Evolutionary conservation across 768 basidiomycete species (phyloP).

Genomic region (Suillus weaverae): DNA sequence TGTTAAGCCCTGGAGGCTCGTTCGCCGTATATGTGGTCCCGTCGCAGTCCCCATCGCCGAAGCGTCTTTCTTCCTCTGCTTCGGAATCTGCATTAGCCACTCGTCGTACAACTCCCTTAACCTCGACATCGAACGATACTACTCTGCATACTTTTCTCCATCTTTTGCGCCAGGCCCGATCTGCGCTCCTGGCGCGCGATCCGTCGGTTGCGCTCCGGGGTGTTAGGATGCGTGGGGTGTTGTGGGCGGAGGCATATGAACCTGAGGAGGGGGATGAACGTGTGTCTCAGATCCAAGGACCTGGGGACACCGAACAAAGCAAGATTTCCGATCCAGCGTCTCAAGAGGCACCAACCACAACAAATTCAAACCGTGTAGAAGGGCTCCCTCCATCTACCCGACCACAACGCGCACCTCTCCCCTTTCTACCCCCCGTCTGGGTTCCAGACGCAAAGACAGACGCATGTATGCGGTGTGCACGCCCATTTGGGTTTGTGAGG

Average conservation of each 20-base stretch:
- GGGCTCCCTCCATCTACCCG: background rate
- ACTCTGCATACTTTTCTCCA: slow-evolving; percentile 1
- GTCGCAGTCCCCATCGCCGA: slow-evolving; percentile 12
- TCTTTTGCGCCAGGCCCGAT: background rate
- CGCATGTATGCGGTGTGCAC: slow-evolving; percentile 82
- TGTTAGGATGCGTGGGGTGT: slow-evolving; percentile 3
- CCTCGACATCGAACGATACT: background rate
- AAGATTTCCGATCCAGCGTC: background rate
- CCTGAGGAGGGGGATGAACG: background rate
- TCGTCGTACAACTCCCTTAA: background rate
- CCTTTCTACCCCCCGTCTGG: slow-evolving; percentile 92
- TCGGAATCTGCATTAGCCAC: background rate
- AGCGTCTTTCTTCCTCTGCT: background rate
- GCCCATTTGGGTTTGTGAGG: slow-evolving; percentile 57
- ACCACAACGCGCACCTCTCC: slow-evolving; percentile 28
- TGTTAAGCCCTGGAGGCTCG: slow-evolving; percentile 74
- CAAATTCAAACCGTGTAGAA: background rate
- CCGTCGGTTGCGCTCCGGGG: background rate
- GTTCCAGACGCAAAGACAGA: slow-evolving; percentile 84
- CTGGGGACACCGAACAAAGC: background rate
- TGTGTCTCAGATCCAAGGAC: background rate
- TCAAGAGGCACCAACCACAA: background rate
- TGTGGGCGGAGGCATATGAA: slow-evolving; percentile 3
- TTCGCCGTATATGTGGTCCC: slow-evolving; percentile 73
- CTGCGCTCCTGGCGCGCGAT: slow-evolving; percentile 2